Evolutionary conservation across 371 early-diverging fungal species (phyloP), one percentile per base, ranked within the genome.

Genomic region (Saksenaea oblongispora): DNA sequence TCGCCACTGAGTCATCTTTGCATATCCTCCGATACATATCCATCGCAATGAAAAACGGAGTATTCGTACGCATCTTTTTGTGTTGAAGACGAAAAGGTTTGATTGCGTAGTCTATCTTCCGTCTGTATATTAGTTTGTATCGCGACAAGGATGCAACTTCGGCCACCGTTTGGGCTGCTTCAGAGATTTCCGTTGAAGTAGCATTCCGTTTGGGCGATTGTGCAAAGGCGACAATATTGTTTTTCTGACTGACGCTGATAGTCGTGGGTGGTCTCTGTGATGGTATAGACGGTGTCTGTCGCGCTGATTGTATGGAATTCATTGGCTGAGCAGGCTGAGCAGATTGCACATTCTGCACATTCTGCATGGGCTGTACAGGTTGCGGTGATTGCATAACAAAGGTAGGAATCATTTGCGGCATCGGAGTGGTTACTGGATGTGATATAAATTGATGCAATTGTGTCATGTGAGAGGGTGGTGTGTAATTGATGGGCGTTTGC

Each of bases 71-170:
- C 2, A 14, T n/a, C 17, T 66, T 51, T 31, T 66, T 64, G 36
- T 71, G 74, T 0, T 56, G 63, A 15, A 70, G 24, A 42, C 63
- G 57, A 37, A 75, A 75, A 9, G 70, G 64, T 36, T 56, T 59
- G 0, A 75, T 15, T 1, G 68, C 72, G 22, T 67, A 58, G 18
- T 57, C 62, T 4, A 70, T 39, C 14, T 51, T 56, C 53, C 62
- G 59, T 28, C 56, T 60, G 28, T 56, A 67, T 2, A 27, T 31
- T 7, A 34, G 39, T 34, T 18, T 58, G 58, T 62, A 22, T 22
- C 47, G 47, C 22, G 47, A 47, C 7, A 47, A 22, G 3, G 47
- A 47, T 18, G 47, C 15, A 22, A 10, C 10, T 18, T 47, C 47
- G 36, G 54, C 41, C 57, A 31, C 15, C 53, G 56, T 0, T 17